Evolutionary conservation across 2,329 filamentous ascomycete species (phyloP), one percentile per base, ranked within the genome.

Genomic region (Sporothrix pseudoabietina): DNA sequence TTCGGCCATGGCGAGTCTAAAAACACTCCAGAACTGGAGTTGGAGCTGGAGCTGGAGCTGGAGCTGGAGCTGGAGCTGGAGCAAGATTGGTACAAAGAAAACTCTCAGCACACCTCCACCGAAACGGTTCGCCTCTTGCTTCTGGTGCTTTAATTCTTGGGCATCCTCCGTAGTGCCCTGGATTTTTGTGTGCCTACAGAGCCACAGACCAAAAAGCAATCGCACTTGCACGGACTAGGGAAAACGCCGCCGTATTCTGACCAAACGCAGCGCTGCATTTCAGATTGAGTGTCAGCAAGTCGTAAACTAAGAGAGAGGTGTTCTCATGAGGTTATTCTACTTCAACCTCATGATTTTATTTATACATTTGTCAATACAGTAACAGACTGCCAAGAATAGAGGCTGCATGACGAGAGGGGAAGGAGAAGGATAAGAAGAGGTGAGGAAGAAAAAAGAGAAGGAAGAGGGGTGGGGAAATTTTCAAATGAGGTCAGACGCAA

Each of bases 101-200:
- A 4, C 14, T 39, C 32, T 63, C 59, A 41, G 59, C 16, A 22
- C 35, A 4, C 59, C 35, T 63, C 35, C 9, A 63, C 59, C 9
- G 41, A 63, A 63, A 63, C 35, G 55, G 35, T 41, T 63, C 59
- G 35, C 59, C 35, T 59, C 55, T 44, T 63, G 59, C 35, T 35
- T 63, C 30, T 63, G n/a, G 59, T 16, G 26, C 26, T 26, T 26
- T 26, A 1, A 26, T 32, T 61, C 32, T 61, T 39, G 19, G 30
- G 57, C 22, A 39, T 61, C 57, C 19, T 61, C 55, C 26, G 55
- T 57, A 35, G 55, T 57, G 55, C 14, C 55, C 16, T 52, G 49
- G 9, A 44, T 54, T 57, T 54, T 57, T 32, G 26, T 57, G 22
- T 32, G 14, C 10, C 22, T n/a, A n/a, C n/a, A n/a, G n/a, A n/a